phyloP scores from a whole-genome alignment of 2,329 filamentous ascomycete species.

The Thielaviopsis populi region DNA sequence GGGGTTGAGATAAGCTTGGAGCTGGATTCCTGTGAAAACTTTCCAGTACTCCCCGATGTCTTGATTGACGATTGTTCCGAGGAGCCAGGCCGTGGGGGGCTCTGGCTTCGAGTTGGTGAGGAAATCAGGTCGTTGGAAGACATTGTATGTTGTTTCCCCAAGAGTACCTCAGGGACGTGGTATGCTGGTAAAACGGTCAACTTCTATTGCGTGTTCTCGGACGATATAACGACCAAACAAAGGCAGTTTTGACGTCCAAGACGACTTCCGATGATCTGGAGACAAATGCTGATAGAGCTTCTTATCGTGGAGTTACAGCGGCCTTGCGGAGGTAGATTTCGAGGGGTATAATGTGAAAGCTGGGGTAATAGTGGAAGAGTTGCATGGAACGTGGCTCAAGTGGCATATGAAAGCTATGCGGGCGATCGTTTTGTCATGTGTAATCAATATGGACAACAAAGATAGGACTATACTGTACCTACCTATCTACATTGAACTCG shows the following conservation, averaged over 20 bases:
- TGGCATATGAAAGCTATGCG: background rate
- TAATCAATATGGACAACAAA: background rate
- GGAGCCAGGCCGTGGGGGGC: background rate
- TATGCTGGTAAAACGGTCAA: background rate
- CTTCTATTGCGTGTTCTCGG: too few species aligned
- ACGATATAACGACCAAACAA: too few species aligned
- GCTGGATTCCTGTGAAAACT: slow-evolving; percentile 1
- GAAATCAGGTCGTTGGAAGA: background rate
- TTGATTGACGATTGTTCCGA: background rate
- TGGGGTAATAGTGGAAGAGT: background rate
- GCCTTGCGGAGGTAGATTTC: background rate
- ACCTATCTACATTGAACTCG: background rate
- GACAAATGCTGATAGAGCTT: background rate
- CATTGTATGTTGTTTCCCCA: background rate
- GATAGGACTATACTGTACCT: background rate
- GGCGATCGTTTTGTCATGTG: background rate
- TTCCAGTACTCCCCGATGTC: background rate
- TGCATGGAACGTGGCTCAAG: too few species aligned
- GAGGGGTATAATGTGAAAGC: background rate
- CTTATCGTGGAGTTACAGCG: background rate
- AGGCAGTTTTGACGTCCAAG: too few species aligned
- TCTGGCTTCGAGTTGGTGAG: background rate
- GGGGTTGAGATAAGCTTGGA: slow-evolving; percentile 10
- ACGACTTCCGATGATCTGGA: background rate
- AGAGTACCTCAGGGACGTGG: background rate